phyloP scores from a whole-genome alignment of 495 filamentous ascomycete species.

The Trichoderma virens region DNA sequence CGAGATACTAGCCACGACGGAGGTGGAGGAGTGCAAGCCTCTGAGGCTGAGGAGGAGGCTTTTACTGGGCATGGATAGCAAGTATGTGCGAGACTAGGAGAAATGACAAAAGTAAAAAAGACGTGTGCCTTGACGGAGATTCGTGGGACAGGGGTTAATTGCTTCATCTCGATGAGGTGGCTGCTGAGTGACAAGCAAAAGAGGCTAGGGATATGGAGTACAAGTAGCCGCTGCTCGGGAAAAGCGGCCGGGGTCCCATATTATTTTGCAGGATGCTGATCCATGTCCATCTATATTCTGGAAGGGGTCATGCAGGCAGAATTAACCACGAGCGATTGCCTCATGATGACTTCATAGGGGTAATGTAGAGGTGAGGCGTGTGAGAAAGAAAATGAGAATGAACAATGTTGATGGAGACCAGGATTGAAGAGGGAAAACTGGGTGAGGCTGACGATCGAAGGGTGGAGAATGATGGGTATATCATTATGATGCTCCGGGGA shows the following conservation, averaged over 20 bases:
- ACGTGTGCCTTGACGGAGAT: background rate
- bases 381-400: background rate
- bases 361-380: background rate
- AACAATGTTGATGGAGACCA: background rate
- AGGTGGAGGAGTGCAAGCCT: slow-evolving; percentile 19
- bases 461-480: background rate
- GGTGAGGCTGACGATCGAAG: background rate
- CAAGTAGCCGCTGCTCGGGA: background rate
- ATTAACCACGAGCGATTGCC: background rate
- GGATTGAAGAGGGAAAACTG: background rate
- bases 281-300: background rate
- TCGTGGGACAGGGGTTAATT: background rate
- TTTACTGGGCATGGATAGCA: slow-evolving; percentile 33
- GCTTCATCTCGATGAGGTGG: slow-evolving; percentile 2
- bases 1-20: slow-evolving; percentile 20
- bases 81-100: slow-evolving; percentile 26
- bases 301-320: too few species aligned
- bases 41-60: slow-evolving; percentile 23
- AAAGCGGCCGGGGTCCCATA: background rate
- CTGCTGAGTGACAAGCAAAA: background rate
- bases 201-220: background rate
- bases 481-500: slow-evolving; percentile 5
- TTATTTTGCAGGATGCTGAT: background rate
- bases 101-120: background rate
- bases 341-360: slow-evolving; percentile 5